These are phyloP conservation scores for Coprinellus aureogranulatus DNA, from an alignment of 768 basidiomycete species.

Conservation along the genomic window DNA sequence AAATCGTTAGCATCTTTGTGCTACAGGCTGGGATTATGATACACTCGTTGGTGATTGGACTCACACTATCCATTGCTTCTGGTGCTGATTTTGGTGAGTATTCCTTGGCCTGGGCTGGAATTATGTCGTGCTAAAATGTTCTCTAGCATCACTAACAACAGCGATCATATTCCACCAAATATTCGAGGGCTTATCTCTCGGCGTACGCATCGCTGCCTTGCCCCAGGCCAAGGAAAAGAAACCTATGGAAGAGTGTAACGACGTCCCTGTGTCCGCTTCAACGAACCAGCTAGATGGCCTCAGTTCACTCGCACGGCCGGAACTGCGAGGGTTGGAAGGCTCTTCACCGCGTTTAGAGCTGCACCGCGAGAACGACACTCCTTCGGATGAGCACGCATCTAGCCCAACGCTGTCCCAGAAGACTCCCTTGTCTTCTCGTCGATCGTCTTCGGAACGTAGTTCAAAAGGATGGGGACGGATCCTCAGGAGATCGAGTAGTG, in stretches of 20 bases:
- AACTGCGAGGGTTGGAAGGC: not conserved
- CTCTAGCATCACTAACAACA: conserved; percentile 70
- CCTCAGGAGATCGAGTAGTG: too few species aligned
- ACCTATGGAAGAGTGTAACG: not conserved
- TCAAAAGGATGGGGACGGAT: too few species aligned
- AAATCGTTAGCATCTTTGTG: conserved; percentile 74
- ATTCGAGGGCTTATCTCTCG: conserved; percentile 81
- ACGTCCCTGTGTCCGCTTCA: not conserved
- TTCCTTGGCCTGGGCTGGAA: too few species aligned
- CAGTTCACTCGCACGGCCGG: not conserved
- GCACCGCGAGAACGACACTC: not conserved
- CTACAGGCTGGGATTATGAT: conserved; percentile 86
- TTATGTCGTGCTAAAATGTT: too few species aligned
- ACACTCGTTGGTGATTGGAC: conserved; percentile 75
- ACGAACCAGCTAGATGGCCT: not conserved
- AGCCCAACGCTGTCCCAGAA: conserved; percentile 3
- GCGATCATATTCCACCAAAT: conserved; percentile 82
- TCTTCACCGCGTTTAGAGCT: not conserved
- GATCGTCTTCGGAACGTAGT: not conserved
- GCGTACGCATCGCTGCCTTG: conserved; percentile 72
- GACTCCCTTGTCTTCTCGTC: not conserved
- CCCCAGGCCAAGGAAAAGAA: conserved; percentile 29
- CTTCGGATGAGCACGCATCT: conserved; percentile 7
- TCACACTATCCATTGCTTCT: conserved; percentile 69
- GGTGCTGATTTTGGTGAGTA: conserved; percentile 68